A percentile compares a stretch with the other conserved stretches of the same genome.
phyloP scores from a whole-genome alignment of 2,329 filamentous ascomycete genomes.

The Diaporthe vaccinii region DNA sequence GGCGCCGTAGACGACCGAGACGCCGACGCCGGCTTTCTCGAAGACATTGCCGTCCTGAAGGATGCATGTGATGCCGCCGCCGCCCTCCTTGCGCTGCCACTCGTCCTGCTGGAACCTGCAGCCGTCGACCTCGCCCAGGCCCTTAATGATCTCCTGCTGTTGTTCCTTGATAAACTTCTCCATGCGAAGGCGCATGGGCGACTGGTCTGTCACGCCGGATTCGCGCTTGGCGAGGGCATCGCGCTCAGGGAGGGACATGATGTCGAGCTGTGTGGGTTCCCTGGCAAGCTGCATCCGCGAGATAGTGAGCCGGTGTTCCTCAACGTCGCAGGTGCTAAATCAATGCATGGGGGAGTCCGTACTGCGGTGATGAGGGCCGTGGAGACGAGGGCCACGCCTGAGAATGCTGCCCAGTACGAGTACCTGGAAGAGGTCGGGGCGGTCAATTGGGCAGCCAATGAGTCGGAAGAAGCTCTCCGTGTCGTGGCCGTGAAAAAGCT shows the following conservation, averaged over 20 bases:
- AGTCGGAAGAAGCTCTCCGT: slow-evolving; percentile 29
- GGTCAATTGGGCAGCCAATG: slow-evolving; percentile 40
- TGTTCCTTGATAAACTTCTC: slow-evolving; percentile 95
- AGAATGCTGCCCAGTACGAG: slow-evolving; percentile 52
- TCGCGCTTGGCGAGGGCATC: slow-evolving; percentile 87
- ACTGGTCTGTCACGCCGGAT: slow-evolving; percentile 78
- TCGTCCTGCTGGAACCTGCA: slow-evolving; percentile 85
- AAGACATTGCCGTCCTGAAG: slow-evolving; percentile 97
- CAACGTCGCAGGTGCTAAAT: not conserved
- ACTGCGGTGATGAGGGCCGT: slow-evolving; percentile 73
- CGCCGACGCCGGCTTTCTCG: slow-evolving; percentile 96
- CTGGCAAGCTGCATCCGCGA: slow-evolving; percentile 53
- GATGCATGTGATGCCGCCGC: slow-evolving; percentile 94
- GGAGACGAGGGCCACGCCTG: slow-evolving; percentile 64
- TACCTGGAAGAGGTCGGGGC: slow-evolving; percentile 48
- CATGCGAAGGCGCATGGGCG: slow-evolving; percentile 98
- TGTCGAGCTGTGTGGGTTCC: slow-evolving; percentile 66
- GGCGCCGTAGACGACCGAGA: slow-evolving; percentile 93
- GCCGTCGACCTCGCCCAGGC: slow-evolving; percentile 87
- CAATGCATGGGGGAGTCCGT: slow-evolving; percentile 44
- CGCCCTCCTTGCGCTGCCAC: slow-evolving; percentile 89
- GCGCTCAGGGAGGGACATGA: slow-evolving; percentile 83
- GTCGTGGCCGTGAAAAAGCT: slow-evolving; percentile 34
- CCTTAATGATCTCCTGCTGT: slow-evolving; percentile 87
- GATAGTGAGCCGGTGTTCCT: slow-evolving; percentile 21